Evolutionary conservation across 2,329 filamentous ascomycete genomes (phyloP), one percentile per base, ranked within the genome.

Genomic region (Clonostachys rhizophaga): DNA sequence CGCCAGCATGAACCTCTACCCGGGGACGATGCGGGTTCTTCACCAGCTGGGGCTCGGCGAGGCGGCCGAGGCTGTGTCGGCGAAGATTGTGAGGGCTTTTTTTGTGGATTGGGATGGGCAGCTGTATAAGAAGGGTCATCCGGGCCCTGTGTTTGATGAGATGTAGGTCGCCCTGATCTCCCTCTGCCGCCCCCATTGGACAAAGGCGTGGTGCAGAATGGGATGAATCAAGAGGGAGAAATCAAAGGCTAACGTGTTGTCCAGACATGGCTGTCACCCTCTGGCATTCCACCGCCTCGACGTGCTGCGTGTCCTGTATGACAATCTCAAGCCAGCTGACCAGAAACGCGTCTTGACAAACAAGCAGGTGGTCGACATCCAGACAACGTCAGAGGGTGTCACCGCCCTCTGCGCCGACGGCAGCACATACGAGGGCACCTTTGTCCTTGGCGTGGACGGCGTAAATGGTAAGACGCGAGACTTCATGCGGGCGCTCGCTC

Each of bases 401-500:
- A 30, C n/a, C 8, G 47, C 46, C 9, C 33, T 24, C 14, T 46
- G 44, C 30, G 47, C 47, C 6, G 47, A 49, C 41, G 47, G 47
- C 34, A 43, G 40, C 13, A 41, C 36, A 2, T 43, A 44, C 20
- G 10, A 43, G 11, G 47, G 47, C 9, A 34, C 34, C 40, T 43
- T 49, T 13, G 47, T 49, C 18, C 34, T 49, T 6, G 47, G 47
- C 16, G 47, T 44, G 12, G 47, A 49, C 17, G 47, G 47, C 12
- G 44, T 43, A 20, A 34, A 49, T 42, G 46, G 47, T 43, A 49
- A 46, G 34, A 42, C 41, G 8, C 44, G 47, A 11, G 24, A 41
- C 4, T 44, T 45, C 47, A 44, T 48, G 42, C 18, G 45, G 36
- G 43, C 35, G 34, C 42, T 45, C 14, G 47, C 47, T 30, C 42